Evolutionary conservation across 176 grass and related monocot genomes (phyloP).

Genomic region (Paspalum notatum): DNA sequence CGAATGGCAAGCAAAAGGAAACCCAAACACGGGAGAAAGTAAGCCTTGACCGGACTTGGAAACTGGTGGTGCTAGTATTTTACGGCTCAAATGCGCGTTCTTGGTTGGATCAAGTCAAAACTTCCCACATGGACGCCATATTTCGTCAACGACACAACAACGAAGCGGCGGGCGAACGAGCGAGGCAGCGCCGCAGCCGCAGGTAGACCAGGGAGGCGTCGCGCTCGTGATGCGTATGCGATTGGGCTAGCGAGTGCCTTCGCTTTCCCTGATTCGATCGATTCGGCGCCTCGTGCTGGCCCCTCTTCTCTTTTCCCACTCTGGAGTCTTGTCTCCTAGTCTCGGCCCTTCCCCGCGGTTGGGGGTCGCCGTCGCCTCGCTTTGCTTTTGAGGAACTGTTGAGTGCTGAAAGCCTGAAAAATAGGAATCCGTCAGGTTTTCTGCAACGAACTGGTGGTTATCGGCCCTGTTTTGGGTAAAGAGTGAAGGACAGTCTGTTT

Average conservation of each 20-base stretch:
- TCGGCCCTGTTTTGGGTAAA: not conserved
- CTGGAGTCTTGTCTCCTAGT: not conserved
- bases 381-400: slow-evolving; percentile 12
- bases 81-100: slow-evolving; percentile 42
- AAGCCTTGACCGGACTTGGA: slow-evolving; percentile 2
- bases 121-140: slow-evolving; percentile 34
- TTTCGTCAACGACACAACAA: slow-evolving; percentile 40
- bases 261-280: slow-evolving; percentile 39
- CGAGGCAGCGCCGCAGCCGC: too few relatives aligned
- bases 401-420: not conserved
- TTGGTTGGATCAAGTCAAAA: slow-evolving; percentile 56
- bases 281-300: slow-evolving; percentile 1
- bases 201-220: not conserved
- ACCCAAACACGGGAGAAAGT: not conserved
- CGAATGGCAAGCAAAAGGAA: not conserved
- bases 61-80: not conserved
- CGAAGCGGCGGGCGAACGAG: not conserved
- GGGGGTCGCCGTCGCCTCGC: slow-evolving; percentile 35
- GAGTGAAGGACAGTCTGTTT: not conserved
- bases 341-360: not conserved
- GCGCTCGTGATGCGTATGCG: not conserved
- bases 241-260: not conserved
- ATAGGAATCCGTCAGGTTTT: not conserved
- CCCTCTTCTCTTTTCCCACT: not conserved
- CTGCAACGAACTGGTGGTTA: not conserved